Conservation (phyloP, 345 rosid genomes). For the Pugionium cornutum region DNA sequence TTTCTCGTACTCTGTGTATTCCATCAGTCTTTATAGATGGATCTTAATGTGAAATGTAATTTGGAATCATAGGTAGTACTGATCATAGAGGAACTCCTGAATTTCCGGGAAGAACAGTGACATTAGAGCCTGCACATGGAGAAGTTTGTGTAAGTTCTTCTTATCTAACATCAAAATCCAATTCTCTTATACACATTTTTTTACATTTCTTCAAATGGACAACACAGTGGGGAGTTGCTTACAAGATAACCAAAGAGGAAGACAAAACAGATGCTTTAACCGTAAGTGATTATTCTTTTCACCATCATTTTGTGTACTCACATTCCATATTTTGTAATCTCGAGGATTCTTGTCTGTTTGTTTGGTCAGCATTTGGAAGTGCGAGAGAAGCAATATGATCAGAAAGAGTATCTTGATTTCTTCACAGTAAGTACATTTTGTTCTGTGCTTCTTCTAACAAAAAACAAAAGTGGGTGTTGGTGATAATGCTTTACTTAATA, state of each 20-base stretch:
- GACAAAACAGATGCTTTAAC: slow-evolving; percentile 65
- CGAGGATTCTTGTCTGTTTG: neutral
- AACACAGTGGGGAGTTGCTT: slow-evolving; percentile 90
- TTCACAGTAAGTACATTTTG: slow-evolving; percentile 58
- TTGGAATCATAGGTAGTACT: slow-evolving; percentile 63
- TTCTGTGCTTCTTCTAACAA: slow-evolving; percentile 1
- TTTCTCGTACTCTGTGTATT: neutral
- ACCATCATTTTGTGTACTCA: neutral
- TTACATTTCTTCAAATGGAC: neutral
- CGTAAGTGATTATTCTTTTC: slow-evolving; percentile 45
- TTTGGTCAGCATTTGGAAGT: slow-evolving; percentile 71
- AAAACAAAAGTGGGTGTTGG: neutral
- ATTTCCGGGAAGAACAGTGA: slow-evolving; percentile 84
- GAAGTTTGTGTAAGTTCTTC: slow-evolving; percentile 68
- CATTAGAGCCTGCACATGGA: slow-evolving; percentile 66
- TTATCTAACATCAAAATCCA: neutral
- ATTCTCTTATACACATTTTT: neutral
- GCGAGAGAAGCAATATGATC: slow-evolving; percentile 86
- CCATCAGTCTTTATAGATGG: neutral
- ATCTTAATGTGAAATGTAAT: neutral
- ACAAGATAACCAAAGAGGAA: slow-evolving; percentile 70
- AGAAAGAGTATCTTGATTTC: slow-evolving; percentile 76
- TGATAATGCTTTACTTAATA: slow-evolving; percentile 22
- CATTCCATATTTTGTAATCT: neutral
- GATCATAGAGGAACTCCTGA: slow-evolving; percentile 90